phyloP scores from a whole-genome alignment of 352 stramenopile genomes.

The Pythium myriotylum region DNA sequence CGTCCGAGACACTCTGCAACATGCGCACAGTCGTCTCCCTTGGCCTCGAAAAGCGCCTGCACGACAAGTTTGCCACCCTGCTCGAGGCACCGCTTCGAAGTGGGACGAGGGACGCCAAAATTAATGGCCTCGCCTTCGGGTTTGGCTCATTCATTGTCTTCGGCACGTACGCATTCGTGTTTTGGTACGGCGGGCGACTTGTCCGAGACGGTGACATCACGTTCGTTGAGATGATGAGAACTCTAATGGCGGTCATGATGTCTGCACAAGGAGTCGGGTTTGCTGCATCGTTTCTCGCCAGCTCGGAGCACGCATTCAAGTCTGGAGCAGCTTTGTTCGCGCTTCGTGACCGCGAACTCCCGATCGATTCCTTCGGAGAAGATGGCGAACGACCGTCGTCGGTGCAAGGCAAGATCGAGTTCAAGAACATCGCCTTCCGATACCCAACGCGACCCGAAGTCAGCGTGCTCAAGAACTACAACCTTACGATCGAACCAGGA shows the following conservation, averaged over 20 bases:
- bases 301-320: background rate
- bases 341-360: background rate
- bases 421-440: conserved; percentile 64
- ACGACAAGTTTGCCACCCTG: background rate
- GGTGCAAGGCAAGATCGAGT: conserved; percentile 45
- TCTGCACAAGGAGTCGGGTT: background rate
- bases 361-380: background rate
- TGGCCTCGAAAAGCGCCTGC: background rate
- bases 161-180: background rate
- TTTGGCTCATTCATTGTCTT: background rate
- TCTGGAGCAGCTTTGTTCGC: background rate
- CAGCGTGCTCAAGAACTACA: conserved; percentile 78
- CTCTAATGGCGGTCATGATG: background rate
- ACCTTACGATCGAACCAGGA: conserved; percentile 65
- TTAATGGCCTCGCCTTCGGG: background rate
- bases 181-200: too few species aligned
- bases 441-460: conserved; percentile 66
- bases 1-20: background rate
- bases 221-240: too few species aligned
- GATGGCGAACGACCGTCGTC: background rate
- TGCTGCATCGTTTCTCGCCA: background rate
- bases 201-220: too few species aligned
- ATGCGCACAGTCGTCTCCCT: background rate
- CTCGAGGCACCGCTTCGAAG: background rate
- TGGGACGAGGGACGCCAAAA: background rate